Conservation (phyloP, 2,329 filamentous ascomycete genomes). For the Chaetomium sp. region DNA sequence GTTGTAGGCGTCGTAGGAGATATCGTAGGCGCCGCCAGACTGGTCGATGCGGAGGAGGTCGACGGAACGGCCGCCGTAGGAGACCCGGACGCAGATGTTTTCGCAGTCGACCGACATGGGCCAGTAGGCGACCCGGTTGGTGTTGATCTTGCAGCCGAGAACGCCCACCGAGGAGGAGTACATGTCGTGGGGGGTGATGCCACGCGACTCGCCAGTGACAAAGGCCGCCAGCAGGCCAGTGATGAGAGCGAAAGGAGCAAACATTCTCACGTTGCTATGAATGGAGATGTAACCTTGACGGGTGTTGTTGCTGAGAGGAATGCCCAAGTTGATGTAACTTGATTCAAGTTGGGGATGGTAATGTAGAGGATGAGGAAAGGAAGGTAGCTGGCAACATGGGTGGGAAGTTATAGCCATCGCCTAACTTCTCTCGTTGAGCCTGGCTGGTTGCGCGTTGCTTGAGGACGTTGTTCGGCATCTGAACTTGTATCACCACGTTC, state of each 20-base stretch:
- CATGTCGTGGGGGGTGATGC: conserved; percentile 55
- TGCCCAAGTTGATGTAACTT: neutral
- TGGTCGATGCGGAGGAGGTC: conserved; percentile 60
- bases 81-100: conserved; percentile 58
- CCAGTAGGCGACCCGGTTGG: conserved; percentile 63
- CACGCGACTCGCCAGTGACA: conserved; percentile 5
- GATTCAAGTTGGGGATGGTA: neutral
- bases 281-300: neutral
- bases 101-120: conserved; percentile 54
- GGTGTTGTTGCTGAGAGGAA: neutral
- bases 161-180: conserved; percentile 60
- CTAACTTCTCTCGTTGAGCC: neutral
- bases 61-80: conserved; percentile 50
- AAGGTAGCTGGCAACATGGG: neutral
- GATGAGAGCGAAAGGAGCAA: neutral
- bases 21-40: conserved; percentile 58
- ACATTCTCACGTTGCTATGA: neutral
- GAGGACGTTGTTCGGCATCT: neutral
- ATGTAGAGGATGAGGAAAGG: neutral
- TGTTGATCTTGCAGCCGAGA: conserved; percentile 61
- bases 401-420: neutral
- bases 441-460: neutral
- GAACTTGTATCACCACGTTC: neutral
- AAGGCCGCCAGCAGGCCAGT: neutral
- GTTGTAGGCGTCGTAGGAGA: conserved; percentile 62